Conservation (phyloP, 73 alveolate genomes). For the Paramecium sonneborni region DNA sequence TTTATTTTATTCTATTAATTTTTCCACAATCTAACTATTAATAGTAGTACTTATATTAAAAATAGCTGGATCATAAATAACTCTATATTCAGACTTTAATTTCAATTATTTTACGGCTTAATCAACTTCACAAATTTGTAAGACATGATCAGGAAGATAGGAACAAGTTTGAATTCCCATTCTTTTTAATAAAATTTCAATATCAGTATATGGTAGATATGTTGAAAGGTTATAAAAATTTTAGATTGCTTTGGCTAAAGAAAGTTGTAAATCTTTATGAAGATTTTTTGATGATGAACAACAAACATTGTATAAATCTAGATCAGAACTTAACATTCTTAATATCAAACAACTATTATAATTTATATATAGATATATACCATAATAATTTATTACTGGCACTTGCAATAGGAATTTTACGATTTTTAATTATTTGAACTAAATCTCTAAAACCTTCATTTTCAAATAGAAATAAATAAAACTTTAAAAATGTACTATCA, state of each 20-base stretch:
- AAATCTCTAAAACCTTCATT: not conserved
- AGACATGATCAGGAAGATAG: not conserved
- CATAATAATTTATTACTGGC: not conserved
- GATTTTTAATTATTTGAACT: not conserved
- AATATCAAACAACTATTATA: not conserved
- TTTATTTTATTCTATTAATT: not conserved
- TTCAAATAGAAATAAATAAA: not conserved
- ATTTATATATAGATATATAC: not conserved
- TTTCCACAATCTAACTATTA: not conserved
- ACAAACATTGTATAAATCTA: constrained; percentile 22
- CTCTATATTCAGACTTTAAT: not conserved
- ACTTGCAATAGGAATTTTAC: not conserved
- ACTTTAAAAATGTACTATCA: not conserved
- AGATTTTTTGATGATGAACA: not conserved
- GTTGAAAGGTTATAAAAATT: not conserved
- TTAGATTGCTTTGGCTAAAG: not conserved
- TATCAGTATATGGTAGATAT: not conserved
- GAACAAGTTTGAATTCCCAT: not conserved
- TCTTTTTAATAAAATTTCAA: not conserved
- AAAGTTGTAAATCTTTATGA: not conserved
- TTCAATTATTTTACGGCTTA: not conserved
- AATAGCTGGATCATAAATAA: not conserved
- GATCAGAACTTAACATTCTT: constrained; percentile 22
- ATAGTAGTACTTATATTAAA: not conserved
- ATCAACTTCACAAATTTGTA: not conserved